These are phyloP conservation scores for Mycena sanguinolenta DNA, from an alignment of 768 basidiomycete species.

Conservation along the genomic window DNA sequence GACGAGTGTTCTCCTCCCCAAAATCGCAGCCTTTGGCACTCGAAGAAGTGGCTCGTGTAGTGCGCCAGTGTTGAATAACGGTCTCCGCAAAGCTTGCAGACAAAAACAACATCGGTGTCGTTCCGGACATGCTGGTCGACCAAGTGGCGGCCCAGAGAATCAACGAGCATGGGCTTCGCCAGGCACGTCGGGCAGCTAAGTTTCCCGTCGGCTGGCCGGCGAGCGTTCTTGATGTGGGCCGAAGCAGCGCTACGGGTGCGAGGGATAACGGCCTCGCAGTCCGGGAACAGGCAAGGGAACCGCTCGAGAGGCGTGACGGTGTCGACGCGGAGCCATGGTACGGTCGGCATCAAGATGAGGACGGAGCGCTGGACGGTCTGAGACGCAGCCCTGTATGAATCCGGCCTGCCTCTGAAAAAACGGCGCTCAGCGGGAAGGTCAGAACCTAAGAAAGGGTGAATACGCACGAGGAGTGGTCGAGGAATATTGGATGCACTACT, in stretches of 20 bases:
- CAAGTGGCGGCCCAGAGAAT: conserved; percentile 24
- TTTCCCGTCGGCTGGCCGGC: neutral
- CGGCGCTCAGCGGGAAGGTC: neutral
- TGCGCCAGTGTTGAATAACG: neutral
- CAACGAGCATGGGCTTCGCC: neutral
- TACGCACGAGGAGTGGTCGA: neutral
- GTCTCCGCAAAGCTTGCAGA: conserved; percentile 17
- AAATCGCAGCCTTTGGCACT: neutral
- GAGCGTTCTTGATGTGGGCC: neutral
- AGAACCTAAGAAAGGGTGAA: neutral
- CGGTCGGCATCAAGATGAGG: neutral
- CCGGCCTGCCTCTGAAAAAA: neutral
- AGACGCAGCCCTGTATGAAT: neutral
- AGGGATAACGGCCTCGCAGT: neutral
- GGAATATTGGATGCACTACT: no score
- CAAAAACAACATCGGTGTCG: neutral
- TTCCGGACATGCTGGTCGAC: neutral
- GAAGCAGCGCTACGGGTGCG: neutral
- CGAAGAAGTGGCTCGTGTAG: neutral
- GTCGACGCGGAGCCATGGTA: conserved; percentile 14
- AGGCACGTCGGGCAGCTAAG: conserved; percentile 8
- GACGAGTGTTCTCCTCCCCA: neutral
- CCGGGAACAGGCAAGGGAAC: conserved; percentile 9
- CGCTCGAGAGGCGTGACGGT: conserved; percentile 4
- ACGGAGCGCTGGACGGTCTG: conserved; percentile 3